phyloP scores from a whole-genome alignment of 2,329 filamentous ascomycete species.

The Ceratocystis destructans region DNA sequence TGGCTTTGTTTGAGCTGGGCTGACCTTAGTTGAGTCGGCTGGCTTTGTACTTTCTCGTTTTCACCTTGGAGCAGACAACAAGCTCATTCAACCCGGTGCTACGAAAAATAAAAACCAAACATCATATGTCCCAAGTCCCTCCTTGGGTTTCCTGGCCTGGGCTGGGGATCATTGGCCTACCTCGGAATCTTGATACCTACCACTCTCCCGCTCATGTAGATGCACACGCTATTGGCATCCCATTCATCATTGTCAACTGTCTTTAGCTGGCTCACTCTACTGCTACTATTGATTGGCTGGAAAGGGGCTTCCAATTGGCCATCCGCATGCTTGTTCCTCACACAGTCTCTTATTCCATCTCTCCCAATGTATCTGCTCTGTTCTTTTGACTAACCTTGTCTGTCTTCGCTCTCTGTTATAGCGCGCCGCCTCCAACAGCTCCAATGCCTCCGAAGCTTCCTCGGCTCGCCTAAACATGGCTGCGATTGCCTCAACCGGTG shows the following conservation, averaged over 20 bases:
- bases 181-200: constrained; percentile 2
- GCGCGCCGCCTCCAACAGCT: constrained; percentile 60
- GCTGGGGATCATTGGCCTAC: neutral
- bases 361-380: neutral
- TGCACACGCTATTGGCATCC: neutral
- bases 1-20: neutral
- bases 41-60: neutral
- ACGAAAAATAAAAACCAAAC: too few relatives aligned
- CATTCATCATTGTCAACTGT: neutral
- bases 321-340: neutral
- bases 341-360: neutral
- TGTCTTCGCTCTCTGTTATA: constrained; percentile 24
- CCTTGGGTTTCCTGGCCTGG: neutral
- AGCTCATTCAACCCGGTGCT: too few relatives aligned
- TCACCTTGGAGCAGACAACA: too few relatives aligned
- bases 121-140: too few relatives aligned
- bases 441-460: constrained; percentile 55
- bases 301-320: neutral
- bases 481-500: constrained; percentile 70
- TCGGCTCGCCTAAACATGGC: constrained; percentile 74
- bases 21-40: too few relatives aligned
- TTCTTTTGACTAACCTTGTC: constrained; percentile 11
- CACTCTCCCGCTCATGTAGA: neutral
- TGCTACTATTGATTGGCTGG: neutral
- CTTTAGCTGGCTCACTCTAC: too few relatives aligned